Conservation (phyloP, 2,329 filamentous ascomycete genomes). For the Mariannaea sp. region DNA sequence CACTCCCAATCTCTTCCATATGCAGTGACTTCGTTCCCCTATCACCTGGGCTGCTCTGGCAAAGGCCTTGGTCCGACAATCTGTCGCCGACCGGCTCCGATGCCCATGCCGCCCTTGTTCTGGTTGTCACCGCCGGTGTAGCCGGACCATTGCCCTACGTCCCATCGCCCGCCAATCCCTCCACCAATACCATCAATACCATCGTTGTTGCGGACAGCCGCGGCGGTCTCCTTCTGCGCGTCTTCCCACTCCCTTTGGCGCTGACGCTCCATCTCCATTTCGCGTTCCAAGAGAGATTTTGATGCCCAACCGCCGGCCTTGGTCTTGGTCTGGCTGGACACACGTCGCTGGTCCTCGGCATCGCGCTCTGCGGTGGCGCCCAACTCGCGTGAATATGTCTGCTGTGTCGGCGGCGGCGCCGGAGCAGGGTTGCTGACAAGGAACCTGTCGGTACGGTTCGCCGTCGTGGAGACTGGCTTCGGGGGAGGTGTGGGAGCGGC, state of each 20-base stretch:
- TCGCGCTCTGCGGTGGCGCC: constrained; percentile 65
- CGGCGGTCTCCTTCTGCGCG: constrained; percentile 67
- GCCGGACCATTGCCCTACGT: constrained; percentile 75
- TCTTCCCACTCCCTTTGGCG: constrained; percentile 82
- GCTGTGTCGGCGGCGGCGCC: constrained; percentile 44
- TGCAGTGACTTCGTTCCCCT: neutral
- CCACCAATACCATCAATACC: constrained; percentile 67
- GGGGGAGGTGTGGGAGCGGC: constrained; percentile 17
- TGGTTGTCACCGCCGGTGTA: constrained; percentile 77
- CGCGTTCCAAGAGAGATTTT: constrained; percentile 75
- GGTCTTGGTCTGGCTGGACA: constrained; percentile 62
- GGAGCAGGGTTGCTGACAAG: constrained; percentile 61
- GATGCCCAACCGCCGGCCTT: constrained; percentile 67
- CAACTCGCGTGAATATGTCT: constrained; percentile 60
- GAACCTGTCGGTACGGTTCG: constrained; percentile 62
- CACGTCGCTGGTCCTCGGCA: constrained; percentile 64
- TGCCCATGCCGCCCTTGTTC: constrained; percentile 68
- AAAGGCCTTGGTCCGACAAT: constrained; percentile 79
- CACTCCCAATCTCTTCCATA: neutral
- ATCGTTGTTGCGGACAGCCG: constrained; percentile 55
- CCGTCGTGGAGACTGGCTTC: constrained; percentile 31
- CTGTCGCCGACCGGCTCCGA: constrained; percentile 72
- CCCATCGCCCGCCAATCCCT: constrained; percentile 73
- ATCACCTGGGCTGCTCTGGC: constrained; percentile 48
- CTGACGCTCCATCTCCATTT: constrained; percentile 80